phyloP scores from a whole-genome alignment of 108 stramenopile species.

The Cyclostephanos invisitatus region DNA sequence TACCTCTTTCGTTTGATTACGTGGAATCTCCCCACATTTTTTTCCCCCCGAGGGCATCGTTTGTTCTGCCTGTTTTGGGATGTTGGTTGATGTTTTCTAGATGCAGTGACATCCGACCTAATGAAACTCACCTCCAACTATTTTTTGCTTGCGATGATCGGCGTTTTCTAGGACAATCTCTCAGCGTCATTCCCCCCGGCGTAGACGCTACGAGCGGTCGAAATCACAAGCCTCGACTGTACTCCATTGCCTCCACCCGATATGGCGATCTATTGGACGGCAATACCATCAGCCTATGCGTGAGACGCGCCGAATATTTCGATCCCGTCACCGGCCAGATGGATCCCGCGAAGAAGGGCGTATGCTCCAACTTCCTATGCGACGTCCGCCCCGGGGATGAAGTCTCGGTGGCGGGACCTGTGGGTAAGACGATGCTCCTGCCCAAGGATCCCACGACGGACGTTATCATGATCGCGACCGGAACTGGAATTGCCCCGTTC shows the following conservation, averaged over 20 bases:
- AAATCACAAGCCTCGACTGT: slow-evolving; percentile 77
- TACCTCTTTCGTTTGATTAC: not conserved
- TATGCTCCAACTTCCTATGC: slow-evolving; percentile 83
- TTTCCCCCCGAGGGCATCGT: not conserved
- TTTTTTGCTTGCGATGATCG: not conserved
- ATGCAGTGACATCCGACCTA: not conserved
- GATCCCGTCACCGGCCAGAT: slow-evolving; percentile 64
- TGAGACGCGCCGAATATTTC: slow-evolving; percentile 80
- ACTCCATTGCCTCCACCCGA: slow-evolving; percentile 85
- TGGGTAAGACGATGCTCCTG: slow-evolving; percentile 89
- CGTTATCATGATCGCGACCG: slow-evolving; percentile 90
- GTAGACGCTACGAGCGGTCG: slow-evolving; percentile 49
- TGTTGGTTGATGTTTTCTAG: not conserved
- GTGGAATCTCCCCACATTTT: not conserved
- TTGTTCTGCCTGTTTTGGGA: no score
- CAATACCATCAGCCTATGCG: slow-evolving; percentile 78
- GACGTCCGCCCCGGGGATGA: slow-evolving; percentile 56
- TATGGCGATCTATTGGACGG: slow-evolving; percentile 86
- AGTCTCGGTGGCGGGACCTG: slow-evolving; percentile 79
- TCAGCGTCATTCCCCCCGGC: slow-evolving; percentile 85
- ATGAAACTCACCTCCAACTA: not conserved
- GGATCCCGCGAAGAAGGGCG: slow-evolving; percentile 74
- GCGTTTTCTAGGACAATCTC: slow-evolving; percentile 49
- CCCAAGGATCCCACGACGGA: slow-evolving; percentile 70
- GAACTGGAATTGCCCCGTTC: slow-evolving; percentile 90